Conservation (phyloP, 768 basidiomycete genomes). For the Phylloporus sp. region DNA sequence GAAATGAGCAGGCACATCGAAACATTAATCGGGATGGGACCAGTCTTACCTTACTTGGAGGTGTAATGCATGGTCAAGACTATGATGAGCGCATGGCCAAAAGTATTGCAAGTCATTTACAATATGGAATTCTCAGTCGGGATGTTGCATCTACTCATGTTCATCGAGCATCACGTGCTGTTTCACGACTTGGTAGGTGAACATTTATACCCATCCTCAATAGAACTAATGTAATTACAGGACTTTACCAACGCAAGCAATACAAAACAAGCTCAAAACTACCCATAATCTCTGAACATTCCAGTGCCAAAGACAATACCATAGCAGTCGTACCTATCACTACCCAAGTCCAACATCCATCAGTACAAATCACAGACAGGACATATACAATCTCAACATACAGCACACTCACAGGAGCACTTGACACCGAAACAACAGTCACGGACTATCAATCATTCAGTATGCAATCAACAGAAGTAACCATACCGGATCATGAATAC, state of each 20-base stretch:
- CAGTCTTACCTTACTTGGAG: slow-evolving; percentile 2
- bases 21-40: slow-evolving; percentile 7
- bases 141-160: background rate
- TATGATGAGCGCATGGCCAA: background rate
- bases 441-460: background rate
- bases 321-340: background rate
- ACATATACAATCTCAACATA: background rate
- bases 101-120: background rate
- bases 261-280: too few relatives aligned
- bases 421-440: background rate
- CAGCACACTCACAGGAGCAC: background rate
- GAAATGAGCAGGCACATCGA: slow-evolving; percentile 8
- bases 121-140: background rate
- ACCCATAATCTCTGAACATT: background rate
- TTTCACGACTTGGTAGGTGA: background rate
- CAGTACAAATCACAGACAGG: background rate
- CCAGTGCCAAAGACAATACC: background rate
- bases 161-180: background rate
- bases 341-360: background rate
- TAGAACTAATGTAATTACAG: background rate
- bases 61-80: slow-evolving; percentile 6
- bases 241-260: background rate
- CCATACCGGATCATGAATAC: background rate
- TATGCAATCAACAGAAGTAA: background rate
- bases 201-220: too few relatives aligned